Evolutionary conservation across 106 monocot species (phyloP).

Genomic region (Apostasia ramifera): DNA sequence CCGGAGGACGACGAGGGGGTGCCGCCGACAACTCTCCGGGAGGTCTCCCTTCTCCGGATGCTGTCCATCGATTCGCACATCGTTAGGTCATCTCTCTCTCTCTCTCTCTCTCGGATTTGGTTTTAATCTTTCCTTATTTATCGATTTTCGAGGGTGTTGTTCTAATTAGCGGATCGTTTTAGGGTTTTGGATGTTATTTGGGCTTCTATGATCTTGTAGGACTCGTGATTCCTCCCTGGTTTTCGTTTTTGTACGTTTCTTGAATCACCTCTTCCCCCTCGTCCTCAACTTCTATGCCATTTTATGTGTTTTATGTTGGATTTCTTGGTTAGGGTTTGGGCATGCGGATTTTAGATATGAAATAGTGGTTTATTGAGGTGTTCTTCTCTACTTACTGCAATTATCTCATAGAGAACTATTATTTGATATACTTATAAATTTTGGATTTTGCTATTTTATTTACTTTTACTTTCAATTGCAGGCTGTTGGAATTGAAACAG

Average conservation of each 20-base stretch:
- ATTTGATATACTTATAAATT: not conserved
- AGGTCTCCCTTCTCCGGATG: slow-evolving; percentile 95
- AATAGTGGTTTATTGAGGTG: not conserved
- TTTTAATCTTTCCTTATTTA: not conserved
- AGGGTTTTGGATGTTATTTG: not conserved
- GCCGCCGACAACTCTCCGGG: slow-evolving; percentile 81
- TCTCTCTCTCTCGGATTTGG: slow-evolving; percentile 3
- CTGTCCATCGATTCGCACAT: slow-evolving; percentile 83
- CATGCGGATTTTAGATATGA: not conserved
- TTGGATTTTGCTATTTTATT: not conserved
- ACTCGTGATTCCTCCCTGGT: too few relatives aligned
- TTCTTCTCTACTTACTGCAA: not conserved
- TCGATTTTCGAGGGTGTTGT: not conserved
- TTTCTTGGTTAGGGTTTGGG: too few relatives aligned
- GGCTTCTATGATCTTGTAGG: too few relatives aligned
- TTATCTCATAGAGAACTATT: not conserved
- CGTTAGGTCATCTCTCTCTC: slow-evolving; percentile 47
- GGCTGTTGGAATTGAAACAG: slow-evolving; percentile 83
- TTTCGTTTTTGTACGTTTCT: too few relatives aligned
- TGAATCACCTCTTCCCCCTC: too few relatives aligned
- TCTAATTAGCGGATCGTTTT: not conserved
- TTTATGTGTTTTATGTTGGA: too few relatives aligned
- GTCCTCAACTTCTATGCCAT: too few relatives aligned
- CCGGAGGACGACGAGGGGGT: slow-evolving; percentile 97
- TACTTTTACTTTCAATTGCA: slow-evolving; percentile 10